phyloP scores from a whole-genome alignment of 2,329 filamentous ascomycete species.

The Phialophora chinensis region DNA sequence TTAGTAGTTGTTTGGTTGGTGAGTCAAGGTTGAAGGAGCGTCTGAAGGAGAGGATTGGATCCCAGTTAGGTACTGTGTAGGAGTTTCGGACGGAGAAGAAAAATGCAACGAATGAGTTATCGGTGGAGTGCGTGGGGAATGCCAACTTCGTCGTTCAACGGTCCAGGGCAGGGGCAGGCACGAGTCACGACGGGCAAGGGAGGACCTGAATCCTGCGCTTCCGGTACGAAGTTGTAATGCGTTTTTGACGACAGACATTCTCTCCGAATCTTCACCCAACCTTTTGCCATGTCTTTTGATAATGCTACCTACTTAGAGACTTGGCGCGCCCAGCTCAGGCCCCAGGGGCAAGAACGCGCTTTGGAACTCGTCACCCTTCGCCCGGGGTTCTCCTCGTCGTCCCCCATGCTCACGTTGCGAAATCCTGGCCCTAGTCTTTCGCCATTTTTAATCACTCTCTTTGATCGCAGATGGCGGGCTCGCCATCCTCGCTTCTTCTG shows the following conservation, averaged over 20 bases:
- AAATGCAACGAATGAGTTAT: constrained; percentile 15
- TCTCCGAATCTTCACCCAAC: not conserved
- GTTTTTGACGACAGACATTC: not conserved
- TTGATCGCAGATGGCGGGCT: not conserved
- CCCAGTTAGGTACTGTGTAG: constrained; percentile 7
- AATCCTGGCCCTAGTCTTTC: not conserved
- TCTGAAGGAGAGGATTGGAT: constrained; percentile 7
- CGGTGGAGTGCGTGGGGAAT: constrained; percentile 15
- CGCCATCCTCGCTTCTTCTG: constrained; percentile 1
- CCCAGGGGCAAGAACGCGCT: not conserved
- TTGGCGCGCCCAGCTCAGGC: not conserved
- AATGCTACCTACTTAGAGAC: not conserved
- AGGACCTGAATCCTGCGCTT: constrained; percentile 1
- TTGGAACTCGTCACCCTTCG: not conserved
- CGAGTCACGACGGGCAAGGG: not conserved
- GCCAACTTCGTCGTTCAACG: constrained; percentile 10
- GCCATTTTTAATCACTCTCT: constrained; percentile 1
- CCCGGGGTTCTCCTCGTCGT: not conserved
- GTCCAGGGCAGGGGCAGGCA: constrained; percentile 12
- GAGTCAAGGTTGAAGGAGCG: constrained; percentile 21
- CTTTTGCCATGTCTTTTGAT: not conserved
- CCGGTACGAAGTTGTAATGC: constrained; percentile 7
- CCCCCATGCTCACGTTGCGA: not conserved
- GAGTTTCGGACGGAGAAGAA: constrained; percentile 2
- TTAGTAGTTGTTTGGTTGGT: constrained; percentile 5